Base-by-base conservation (phyloP, 345 rosid species). In the Corymbia maculata region DNA sequence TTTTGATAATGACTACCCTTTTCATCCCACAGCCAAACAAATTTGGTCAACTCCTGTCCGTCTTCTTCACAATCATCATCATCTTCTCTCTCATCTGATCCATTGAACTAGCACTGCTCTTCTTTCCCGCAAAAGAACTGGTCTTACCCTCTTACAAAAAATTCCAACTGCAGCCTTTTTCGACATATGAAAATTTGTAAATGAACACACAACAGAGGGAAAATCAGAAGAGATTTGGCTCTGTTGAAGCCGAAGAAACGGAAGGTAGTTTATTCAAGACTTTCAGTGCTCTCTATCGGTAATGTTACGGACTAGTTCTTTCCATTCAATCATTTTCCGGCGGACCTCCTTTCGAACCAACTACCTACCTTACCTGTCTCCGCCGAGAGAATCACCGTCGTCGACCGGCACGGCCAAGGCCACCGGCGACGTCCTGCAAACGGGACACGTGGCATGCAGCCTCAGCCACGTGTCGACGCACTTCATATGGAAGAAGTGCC, bases 401-500 rank as follows among this genome's bases (percentile, higher is more conserved):
- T 85, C 66, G 36, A 52, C 49, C 19, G 13, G 3, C 8, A 22
- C 8, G 42, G 42, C 42, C 42, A 36, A 2, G 24, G 57, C 42
- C 49, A 14, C 28, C 13, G 87, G 85, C 30, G 49, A 55, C 49
- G 24, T 87, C 85, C 90, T 52, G 68, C 90, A 89, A 12, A 87
- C 53, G 24, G 90, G 90, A 70, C 90, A 89, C 30, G 89, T 87
- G 9, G 79, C 49, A 47, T 87, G 88, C 85, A 49, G 42, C 68
- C 87, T 87, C 68, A 89, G 89, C 90, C 90, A 89, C 47, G 79
- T 87, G 85, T 87, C 89, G 13, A 89, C 87, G 28, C 90, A 89
- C 90, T 22, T 84, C 84, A 66, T 68, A 16, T 89, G 90, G 90
- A 89, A 89, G 47, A 84, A 26, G 85, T 89, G 90, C 28, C 88